Base-by-base conservation (phyloP, 345 rosid genomes). In the Anacardium occidentale region DNA sequence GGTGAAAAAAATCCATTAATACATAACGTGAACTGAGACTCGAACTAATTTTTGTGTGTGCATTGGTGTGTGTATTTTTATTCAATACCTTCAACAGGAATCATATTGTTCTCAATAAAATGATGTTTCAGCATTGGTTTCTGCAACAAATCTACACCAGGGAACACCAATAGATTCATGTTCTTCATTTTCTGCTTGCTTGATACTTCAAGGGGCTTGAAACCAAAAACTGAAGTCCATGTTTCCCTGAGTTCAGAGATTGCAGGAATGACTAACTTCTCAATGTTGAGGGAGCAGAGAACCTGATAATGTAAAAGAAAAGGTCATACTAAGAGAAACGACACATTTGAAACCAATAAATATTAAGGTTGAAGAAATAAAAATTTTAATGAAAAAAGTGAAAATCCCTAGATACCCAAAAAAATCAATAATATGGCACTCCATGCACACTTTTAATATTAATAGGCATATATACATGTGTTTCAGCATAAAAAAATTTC, bases 221-320 rank as follows among this genome's bases (percentile, higher is more conserved):
- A 95, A 78, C 93, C 94, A 70, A 95, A 95, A 65, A 86, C 96
- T 64, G 90, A 84, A 64, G 88, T 92, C 99, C 98, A 95, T 12
- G 98, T 91, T 75, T 85, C 88, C 70, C 74, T 88, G 40, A 95
- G 84, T 71, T 95, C 98, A 63, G 93, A 85, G 53, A 95, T 82
- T 60, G 99, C 99, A 69, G 98, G 99, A 80, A 95, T 91, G 75
- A 93, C 89, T 86, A 95, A 79, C 74, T 83, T 92, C 82, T 83
- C 92, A 51, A 92, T 90, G 71, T 82, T 78, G 54, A 95, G 86
- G 62, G 88, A 81, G 86, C 80, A 9, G 12, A 95, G 91, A 69
- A 86, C 91, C 99, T 95, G 90, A 76, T 51, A 68, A 37, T 44
- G 44, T 29, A 70, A 57, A 59, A 77, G 21, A 34, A 76, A 68